Percentiles rank a stretch among this genome's conserved stretches.
phyloP scores from a whole-genome alignment of 2,329 filamentous ascomycete genomes.

The Aspergillus sp. region DNA sequence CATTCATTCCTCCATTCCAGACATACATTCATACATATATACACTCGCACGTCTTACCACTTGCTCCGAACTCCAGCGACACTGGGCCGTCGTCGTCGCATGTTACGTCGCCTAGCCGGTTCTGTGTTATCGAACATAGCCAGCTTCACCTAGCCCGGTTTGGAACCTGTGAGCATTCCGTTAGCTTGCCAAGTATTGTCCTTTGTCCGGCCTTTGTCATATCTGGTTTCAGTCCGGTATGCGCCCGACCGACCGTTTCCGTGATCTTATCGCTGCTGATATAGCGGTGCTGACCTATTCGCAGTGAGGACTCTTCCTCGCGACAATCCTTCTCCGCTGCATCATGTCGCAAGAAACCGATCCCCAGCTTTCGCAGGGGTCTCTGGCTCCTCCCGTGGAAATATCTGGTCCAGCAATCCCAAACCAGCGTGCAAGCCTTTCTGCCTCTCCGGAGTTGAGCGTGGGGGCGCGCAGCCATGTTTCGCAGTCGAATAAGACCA shows the following conservation, averaged over 20 bases:
- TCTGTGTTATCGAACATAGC: too few relatives aligned
- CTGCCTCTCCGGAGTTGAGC: constrained; percentile 28
- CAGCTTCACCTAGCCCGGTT: too few relatives aligned
- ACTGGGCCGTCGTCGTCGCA: background rate
- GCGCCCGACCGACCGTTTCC: constrained; percentile 9
- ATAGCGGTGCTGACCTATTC: constrained; percentile 9
- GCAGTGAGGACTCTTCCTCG: constrained; percentile 15
- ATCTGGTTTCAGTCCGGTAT: constrained; percentile 16
- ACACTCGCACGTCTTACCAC: too few relatives aligned
- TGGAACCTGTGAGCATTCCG: constrained; percentile 2
- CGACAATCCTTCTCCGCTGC: constrained; percentile 8
- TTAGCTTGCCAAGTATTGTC: background rate
- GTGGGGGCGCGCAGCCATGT: constrained; percentile 21
- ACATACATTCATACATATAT: too few relatives aligned
- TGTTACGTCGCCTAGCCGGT: background rate
- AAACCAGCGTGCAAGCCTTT: constrained; percentile 21
- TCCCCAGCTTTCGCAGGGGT: constrained; percentile 20
- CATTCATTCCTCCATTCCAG: constrained; percentile 10
- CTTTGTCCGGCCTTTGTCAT: constrained; percentile 1
- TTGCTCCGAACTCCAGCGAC: too few relatives aligned
- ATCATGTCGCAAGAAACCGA: constrained; percentile 26
- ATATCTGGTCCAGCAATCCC: constrained; percentile 29
- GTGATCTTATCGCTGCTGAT: constrained; percentile 1
- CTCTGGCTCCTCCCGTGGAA: constrained; percentile 30
- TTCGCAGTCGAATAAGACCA: constrained; percentile 25